Conservation (phyloP, 1,139 yeast species). For the Geotrichum siamense region DNA sequence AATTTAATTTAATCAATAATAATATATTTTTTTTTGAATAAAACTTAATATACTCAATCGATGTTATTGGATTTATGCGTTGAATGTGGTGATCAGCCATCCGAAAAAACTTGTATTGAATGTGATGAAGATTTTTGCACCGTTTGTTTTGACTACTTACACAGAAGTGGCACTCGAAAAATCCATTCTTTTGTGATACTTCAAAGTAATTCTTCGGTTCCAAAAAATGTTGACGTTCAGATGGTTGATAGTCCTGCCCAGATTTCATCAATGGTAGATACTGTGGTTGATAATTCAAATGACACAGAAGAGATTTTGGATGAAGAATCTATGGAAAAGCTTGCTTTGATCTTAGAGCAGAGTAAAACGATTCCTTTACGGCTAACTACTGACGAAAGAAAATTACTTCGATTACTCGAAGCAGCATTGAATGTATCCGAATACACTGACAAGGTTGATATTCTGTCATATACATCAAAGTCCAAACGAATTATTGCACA, state of each 20-base stretch:
- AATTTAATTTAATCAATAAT: no score
- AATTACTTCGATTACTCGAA: slow-evolving; percentile 51
- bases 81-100: slow-evolving; percentile 65
- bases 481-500: slow-evolving; percentile 61
- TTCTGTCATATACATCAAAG: slow-evolving; percentile 53
- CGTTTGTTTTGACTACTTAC: slow-evolving; percentile 59
- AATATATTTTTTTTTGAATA: no score
- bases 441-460: slow-evolving; percentile 68
- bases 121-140: slow-evolving; percentile 62
- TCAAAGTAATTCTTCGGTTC: not conserved
- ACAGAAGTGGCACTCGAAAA: slow-evolving; percentile 52
- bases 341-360: slow-evolving; percentile 41
- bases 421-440: slow-evolving; percentile 70
- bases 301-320: slow-evolving; percentile 23
- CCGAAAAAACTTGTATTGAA: slow-evolving; percentile 48
- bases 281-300: slow-evolving; percentile 18
- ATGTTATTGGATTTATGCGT: slow-evolving; percentile 40
- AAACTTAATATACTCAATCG: no score
- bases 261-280: not conserved
- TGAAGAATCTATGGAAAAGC: slow-evolving; percentile 19
- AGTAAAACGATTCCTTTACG: slow-evolving; percentile 58
- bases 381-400: slow-evolving; percentile 57
- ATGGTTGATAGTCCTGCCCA: not conserved
- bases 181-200: slow-evolving; percentile 25
- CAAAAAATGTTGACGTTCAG: not conserved